Evolutionary conservation across 208 protist species (phyloP).

Genomic region (Leishmania martiniquensis): DNA sequence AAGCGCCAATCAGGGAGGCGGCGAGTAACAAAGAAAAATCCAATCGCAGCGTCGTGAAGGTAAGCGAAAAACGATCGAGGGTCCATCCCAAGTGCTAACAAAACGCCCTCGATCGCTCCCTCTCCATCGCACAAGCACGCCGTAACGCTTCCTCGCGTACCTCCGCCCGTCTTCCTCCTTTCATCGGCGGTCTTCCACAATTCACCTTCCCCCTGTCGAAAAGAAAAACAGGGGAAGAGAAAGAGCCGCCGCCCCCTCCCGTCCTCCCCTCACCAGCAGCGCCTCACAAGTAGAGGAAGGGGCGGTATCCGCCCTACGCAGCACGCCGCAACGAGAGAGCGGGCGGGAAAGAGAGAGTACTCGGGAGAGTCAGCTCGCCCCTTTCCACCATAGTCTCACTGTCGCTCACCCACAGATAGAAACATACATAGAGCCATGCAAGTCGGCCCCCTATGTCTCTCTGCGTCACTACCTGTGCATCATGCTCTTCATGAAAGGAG

Average conservation of each 20-base stretch:
- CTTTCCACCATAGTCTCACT: background rate
- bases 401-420: background rate
- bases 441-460: background rate
- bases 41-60: background rate
- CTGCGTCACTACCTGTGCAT: background rate
- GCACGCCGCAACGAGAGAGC: background rate
- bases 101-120: background rate
- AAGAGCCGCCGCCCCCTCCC: background rate
- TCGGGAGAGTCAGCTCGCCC: background rate
- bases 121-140: background rate
- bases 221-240: background rate
- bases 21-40: conserved; percentile 3
- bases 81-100: too few species aligned
- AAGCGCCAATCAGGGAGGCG: conserved; percentile 7
- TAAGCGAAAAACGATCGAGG: background rate
- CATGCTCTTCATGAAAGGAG: background rate
- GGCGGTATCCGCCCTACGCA: background rate
- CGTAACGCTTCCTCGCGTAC: background rate
- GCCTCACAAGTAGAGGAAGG: background rate
- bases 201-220: background rate
- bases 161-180: background rate
- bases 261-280: background rate
- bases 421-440: background rate
- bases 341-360: background rate
- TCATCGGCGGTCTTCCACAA: background rate